Base-by-base conservation (phyloP, 495 filamentous ascomycete genomes). In the Lentithecium fluviatile region DNA sequence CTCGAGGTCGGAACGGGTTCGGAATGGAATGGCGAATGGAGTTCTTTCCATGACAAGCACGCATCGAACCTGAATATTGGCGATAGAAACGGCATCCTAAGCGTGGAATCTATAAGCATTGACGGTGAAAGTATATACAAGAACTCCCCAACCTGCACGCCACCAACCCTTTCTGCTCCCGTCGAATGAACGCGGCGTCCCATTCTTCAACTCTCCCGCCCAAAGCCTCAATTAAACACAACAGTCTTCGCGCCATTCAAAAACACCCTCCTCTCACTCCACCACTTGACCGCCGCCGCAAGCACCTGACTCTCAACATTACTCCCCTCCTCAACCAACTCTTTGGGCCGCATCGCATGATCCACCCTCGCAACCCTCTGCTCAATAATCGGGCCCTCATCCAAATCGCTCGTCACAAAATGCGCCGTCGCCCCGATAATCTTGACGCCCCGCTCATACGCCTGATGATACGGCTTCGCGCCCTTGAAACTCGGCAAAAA, bases 401-500 rank as follows among this genome's bases (percentile, higher is more conserved):
- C 87, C 47, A 90, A 73, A 68, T 88, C 85, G 51, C 83, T 85
- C 32, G 87, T 90, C 63, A 89, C 87, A 65, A 89, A 88, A 71
- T 90, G 87, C 43, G 87, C 87, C 29, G 85, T 88, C 53, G 87
- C 87, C 36, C 87, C 87, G 52, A 89, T 87, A 65, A 90, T 88
- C 80, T 90, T 90, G 54, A 90, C 87, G 47, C 87, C 87, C 29
- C 85, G 79, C 42, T 89, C 86, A 70, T 83, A 87, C 20, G 87
- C 87, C 77, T 89, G 86, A 75, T 90, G 87, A 75, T 90, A 90
- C 21, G 87, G 87, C 77, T 87, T 88, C 58, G 87, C 87, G 25
- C 87, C 87, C 78, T 89, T 90, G 79, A 90, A 90, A 29, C 80
- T 84, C 2, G 86, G 87, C 78, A 90, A 66, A 81, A 90, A 90